Percentiles rank a stretch among this genome's conserved stretches.
Evolutionary conservation across 352 stramenopile genomes (phyloP).

Genomic region (Phytophthora pisi): DNA sequence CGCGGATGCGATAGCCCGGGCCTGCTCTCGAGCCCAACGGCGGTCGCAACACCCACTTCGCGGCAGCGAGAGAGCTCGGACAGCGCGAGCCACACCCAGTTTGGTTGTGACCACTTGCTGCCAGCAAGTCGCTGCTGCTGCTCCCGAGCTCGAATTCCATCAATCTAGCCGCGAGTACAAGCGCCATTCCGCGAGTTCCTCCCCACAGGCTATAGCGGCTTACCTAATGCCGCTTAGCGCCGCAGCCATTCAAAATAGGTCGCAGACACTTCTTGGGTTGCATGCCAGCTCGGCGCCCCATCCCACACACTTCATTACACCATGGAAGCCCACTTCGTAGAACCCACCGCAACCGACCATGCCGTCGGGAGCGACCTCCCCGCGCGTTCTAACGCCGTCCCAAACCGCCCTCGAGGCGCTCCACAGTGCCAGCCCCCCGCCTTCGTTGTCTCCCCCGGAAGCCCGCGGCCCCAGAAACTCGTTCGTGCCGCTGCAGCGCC

Average conservation of each 20-base stretch:
- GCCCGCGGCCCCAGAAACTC: conserved; percentile 17
- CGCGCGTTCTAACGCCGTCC: conserved; percentile 23
- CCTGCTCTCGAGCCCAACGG: not conserved
- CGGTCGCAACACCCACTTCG: conserved; percentile 2
- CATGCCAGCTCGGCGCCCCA: not conserved
- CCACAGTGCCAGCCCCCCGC: conserved; percentile 2
- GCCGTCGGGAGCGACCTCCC: conserved; percentile 2
- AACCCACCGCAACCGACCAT: conserved; percentile 2
- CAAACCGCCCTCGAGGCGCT: conserved; percentile 29
- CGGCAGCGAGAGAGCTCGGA: conserved; percentile 1
- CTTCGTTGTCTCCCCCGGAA: conserved; percentile 7
- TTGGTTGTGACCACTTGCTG: too few species aligned
- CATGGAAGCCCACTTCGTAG: not conserved
- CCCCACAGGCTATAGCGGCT: too few species aligned
- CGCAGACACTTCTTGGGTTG: not conserved
- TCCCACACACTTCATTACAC: not conserved
- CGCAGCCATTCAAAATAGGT: not conserved
- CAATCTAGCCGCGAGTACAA: too few species aligned
- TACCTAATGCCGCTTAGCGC: not conserved
- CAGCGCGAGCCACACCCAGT: not conserved
- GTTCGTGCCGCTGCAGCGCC: conserved; percentile 31
- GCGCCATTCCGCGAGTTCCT: too few species aligned
- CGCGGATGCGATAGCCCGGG: not conserved
- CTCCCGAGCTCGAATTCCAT: too few species aligned
- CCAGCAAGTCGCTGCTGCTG: too few species aligned